phyloP scores from a whole-genome alignment of 2,329 filamentous ascomycete species.

The Cladophialophora exuberans region DNA sequence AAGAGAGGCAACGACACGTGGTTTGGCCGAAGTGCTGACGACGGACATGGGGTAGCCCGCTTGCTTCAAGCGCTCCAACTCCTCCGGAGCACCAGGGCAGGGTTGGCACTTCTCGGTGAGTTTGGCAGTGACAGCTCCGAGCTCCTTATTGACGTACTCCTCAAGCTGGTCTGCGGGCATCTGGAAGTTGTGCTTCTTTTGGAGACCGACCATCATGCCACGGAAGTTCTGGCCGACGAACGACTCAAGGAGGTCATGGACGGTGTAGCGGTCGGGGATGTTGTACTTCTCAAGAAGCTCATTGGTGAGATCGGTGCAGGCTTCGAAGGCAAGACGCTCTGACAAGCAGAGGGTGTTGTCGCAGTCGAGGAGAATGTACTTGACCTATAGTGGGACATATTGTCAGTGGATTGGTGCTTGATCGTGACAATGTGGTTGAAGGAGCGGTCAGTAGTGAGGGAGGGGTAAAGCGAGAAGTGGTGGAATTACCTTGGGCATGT shows the following conservation, averaged over 20 bases:
- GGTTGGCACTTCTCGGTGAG: slow-evolving; percentile 69
- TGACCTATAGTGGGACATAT: slow-evolving; percentile 55
- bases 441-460: background rate
- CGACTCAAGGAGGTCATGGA: slow-evolving; percentile 76
- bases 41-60: slow-evolving; percentile 74
- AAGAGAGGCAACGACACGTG: slow-evolving; percentile 77
- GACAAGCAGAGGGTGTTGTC: slow-evolving; percentile 94
- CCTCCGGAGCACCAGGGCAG: slow-evolving; percentile 69
- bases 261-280: slow-evolving; percentile 73
- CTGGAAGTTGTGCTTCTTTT: slow-evolving; percentile 75
- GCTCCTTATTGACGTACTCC: slow-evolving; percentile 74
- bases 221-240: slow-evolving; percentile 97
- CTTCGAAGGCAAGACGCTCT: slow-evolving; percentile 89
- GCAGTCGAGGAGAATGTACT: slow-evolving; percentile 71
- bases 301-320: slow-evolving; percentile 89
- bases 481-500: slow-evolving; percentile 25
- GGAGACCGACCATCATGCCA: slow-evolving; percentile 72
- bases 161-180: slow-evolving; percentile 73
- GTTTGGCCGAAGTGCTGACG: slow-evolving; percentile 79
- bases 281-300: slow-evolving; percentile 73
- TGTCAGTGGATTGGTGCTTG: slow-evolving; percentile 10
- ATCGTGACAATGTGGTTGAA: slow-evolving; percentile 15
- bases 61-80: slow-evolving; percentile 68
- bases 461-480: slow-evolving; percentile 5
- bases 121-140: slow-evolving; percentile 83